Base-by-base conservation (phyloP, 176 grass and related monocot genomes). In the Miscanthus lutarioriparius region DNA sequence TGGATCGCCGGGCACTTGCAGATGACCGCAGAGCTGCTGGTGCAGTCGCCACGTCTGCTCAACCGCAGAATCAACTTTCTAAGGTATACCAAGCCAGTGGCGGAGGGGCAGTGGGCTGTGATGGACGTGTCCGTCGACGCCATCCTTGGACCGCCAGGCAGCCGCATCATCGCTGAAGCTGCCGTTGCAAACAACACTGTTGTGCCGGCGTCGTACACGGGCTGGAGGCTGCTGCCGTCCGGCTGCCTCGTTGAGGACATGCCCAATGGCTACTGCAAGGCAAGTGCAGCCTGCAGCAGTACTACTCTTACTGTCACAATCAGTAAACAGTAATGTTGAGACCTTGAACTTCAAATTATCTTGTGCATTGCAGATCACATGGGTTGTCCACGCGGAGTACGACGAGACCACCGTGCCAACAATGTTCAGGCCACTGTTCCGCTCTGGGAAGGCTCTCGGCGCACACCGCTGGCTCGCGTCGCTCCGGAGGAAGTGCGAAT, bases 1-100 rank as follows among this genome's bases (percentile, higher is more conserved):
- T 54, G 17, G 53, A 56, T 7, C 6, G 22, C 19, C 2, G 49
- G 19, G 51, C 53, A 56, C 23, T 17, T 59, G 71, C 35, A 96
- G 94, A 96, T 93, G 89, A 72, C 75, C 20, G 88, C 88, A 7
- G 86, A 89, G 33, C 82, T 96, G 35, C 82, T 72, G 73, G 88
- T 93, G 62, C 10, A 83, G n/a, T 93, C 91, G 5, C 94, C 94
- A 8, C 54, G 79, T 3, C 78, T 93, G 16, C 88, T 84, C 0
- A 41, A 83, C 10, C 84, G 91, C 23, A 85, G 62, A 10, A 11
- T 82, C n/a, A 82, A 33, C 11, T 87, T 96, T 41, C 12, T 93
- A 19, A 76, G 91, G 59, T 90, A 58, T 16, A 89, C 88, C 67
- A 87, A 87, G 74, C 62, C 49, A 38, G 39, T 78, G 13, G 45